phyloP scores from a whole-genome alignment of 1,284 basidiomycete genomes.

The Albatrellus sp. region DNA sequence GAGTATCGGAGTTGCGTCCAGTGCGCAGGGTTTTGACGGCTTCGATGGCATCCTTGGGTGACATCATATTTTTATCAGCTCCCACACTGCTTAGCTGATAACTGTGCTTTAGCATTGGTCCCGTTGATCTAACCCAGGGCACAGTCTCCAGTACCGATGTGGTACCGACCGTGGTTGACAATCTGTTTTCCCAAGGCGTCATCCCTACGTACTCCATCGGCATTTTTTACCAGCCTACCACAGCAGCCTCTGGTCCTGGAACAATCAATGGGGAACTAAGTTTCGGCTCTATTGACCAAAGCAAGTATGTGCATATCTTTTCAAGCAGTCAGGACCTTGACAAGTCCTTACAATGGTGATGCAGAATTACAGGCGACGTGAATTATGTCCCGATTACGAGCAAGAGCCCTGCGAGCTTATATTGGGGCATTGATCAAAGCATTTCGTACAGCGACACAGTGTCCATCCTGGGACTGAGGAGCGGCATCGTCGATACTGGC shows the following conservation, averaged over 20 bases:
- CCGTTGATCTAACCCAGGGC: constrained; percentile 33
- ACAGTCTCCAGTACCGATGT: constrained; percentile 15
- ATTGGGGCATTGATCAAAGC: constrained; percentile 44
- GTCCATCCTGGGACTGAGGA: no score
- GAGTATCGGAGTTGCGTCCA: constrained; percentile 36
- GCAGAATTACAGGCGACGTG: constrained; percentile 30
- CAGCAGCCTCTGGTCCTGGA: constrained; percentile 11
- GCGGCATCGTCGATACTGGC: constrained; percentile 48
- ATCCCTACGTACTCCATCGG: constrained; percentile 33
- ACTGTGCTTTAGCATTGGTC: constrained; percentile 25
- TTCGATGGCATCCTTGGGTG: constrained; percentile 43
- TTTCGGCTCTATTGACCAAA: constrained; percentile 35
- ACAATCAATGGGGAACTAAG: constrained; percentile 29
- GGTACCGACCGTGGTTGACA: constrained; percentile 26
- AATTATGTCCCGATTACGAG: constrained; percentile 37
- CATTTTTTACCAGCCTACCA: constrained; percentile 38
- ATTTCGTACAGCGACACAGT: constrained; percentile 31
- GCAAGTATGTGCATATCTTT: constrained; percentile 18
- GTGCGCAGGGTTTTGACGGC: constrained; percentile 25
- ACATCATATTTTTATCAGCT: neutral
- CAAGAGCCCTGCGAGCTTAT: constrained; percentile 30
- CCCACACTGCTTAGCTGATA: neutral
- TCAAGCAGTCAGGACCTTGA: neutral
- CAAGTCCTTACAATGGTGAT: neutral
- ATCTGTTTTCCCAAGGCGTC: constrained; percentile 25